phyloP scores from a whole-genome alignment of 2,329 filamentous ascomycete species.

The Xylaria polymorpha region DNA sequence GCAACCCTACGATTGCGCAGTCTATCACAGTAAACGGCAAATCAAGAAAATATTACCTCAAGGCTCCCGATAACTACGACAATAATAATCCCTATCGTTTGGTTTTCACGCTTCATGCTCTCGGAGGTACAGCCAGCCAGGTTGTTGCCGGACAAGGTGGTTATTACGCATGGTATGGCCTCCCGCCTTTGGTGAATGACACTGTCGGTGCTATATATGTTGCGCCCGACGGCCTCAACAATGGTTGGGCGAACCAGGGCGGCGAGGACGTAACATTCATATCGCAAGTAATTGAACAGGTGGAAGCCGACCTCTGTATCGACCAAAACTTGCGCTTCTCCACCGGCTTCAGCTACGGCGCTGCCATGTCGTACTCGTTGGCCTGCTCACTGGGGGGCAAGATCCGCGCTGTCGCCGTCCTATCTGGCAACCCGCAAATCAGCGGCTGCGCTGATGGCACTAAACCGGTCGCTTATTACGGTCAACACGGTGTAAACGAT shows the following conservation, averaged over 20 bases:
- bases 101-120: conserved; percentile 54
- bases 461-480: conserved; percentile 53
- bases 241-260: conserved; percentile 52
- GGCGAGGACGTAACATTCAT: conserved; percentile 54
- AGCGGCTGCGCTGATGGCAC: conserved; percentile 50
- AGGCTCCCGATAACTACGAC: conserved; percentile 52
- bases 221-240: conserved; percentile 51
- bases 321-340: conserved; percentile 51
- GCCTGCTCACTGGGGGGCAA: conserved; percentile 50
- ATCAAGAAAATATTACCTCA: conserved; percentile 49
- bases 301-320: conserved; percentile 53
- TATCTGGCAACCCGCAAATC: conserved; percentile 45
- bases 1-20: conserved; percentile 32
- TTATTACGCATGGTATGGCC: conserved; percentile 50
- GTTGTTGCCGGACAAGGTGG: conserved; percentile 48
- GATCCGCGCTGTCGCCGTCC: conserved; percentile 51
- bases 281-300: conserved; percentile 48
- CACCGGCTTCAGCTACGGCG: conserved; percentile 54
- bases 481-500: conserved; percentile 50
- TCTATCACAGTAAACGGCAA: conserved; percentile 50
- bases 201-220: conserved; percentile 50
- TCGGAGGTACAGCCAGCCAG: conserved; percentile 50
- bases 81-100: conserved; percentile 52
- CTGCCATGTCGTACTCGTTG: conserved; percentile 52
- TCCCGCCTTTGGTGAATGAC: conserved; percentile 47